Evolutionary conservation across 345 rosid genomes (phyloP).

Genomic region (Hevea brasiliensis): DNA sequence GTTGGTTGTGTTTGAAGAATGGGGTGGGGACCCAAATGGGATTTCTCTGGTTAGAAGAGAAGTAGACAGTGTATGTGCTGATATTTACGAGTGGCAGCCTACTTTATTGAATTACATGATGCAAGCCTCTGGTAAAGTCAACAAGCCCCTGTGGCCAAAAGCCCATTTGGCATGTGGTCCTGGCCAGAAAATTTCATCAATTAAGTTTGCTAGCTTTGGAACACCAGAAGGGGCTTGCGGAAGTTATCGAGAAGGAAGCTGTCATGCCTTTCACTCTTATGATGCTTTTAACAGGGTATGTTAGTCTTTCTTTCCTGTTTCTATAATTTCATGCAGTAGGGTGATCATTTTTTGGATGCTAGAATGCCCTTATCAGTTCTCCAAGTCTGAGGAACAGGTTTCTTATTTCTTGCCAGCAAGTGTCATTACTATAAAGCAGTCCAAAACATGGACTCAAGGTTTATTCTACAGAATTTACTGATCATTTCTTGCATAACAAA

Average conservation of each 20-base stretch:
- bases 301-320: constrained; percentile 5
- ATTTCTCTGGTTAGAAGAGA: constrained; percentile 85
- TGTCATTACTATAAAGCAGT: background rate
- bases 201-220: constrained; percentile 96
- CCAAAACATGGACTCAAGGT: background rate
- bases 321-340: background rate
- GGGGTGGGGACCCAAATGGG: constrained; percentile 95
- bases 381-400: background rate
- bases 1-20: constrained; percentile 94
- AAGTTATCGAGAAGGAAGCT: constrained; percentile 74
- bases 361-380: background rate
- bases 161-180: constrained; percentile 76
- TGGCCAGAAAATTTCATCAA: constrained; percentile 78
- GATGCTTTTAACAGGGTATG: constrained; percentile 91
- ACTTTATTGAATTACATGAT: constrained; percentile 74
- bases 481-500: background rate
- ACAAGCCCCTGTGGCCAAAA: constrained; percentile 82
- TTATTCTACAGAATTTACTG: background rate
- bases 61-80: constrained; percentile 82
- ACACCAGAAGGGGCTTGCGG: constrained; percentile 92
- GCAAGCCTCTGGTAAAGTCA: constrained; percentile 82
- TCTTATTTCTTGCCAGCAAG: background rate
- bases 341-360: background rate
- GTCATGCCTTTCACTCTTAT: constrained; percentile 89
- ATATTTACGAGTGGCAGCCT: constrained; percentile 94